These are phyloP conservation scores for Globisporangium nunn DNA, from an alignment of 352 stramenopile species.

Conservation along the genomic window DNA sequence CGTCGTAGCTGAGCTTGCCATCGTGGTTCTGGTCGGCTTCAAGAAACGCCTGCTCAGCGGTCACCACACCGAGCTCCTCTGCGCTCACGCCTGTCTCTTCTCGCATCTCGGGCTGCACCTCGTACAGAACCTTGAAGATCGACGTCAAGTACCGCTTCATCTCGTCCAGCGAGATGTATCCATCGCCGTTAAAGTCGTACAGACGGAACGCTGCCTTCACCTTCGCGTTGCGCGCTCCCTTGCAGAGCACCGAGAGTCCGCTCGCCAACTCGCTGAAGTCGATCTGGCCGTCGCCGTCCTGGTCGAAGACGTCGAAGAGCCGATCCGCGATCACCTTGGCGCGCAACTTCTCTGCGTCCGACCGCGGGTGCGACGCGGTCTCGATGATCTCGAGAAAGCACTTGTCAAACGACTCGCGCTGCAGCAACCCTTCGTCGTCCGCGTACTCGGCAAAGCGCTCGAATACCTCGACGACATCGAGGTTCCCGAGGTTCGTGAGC, in stretches of 20 bases:
- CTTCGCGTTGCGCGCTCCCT: slow-evolving; percentile 72
- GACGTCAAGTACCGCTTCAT: slow-evolving; percentile 84
- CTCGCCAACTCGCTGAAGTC: slow-evolving; percentile 85
- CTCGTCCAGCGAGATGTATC: slow-evolving; percentile 78
- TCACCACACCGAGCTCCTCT: slow-evolving; percentile 72
- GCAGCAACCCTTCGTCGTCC: slow-evolving; percentile 48
- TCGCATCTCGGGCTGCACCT: slow-evolving; percentile 69
- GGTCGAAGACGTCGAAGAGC: slow-evolving; percentile 78
- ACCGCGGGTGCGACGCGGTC: slow-evolving; percentile 49
- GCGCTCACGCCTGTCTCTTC: slow-evolving; percentile 57
- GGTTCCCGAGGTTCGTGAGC: slow-evolving; percentile 73
- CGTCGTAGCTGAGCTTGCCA: slow-evolving; percentile 81
- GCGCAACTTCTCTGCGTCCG: slow-evolving; percentile 53
- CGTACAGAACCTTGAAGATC: slow-evolving; percentile 86
- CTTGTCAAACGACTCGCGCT: slow-evolving; percentile 59
- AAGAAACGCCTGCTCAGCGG: slow-evolving; percentile 77
- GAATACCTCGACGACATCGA: slow-evolving; percentile 85
- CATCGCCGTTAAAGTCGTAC: slow-evolving; percentile 85
- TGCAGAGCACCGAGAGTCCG: slow-evolving; percentile 80
- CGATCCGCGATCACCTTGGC: slow-evolving; percentile 68
- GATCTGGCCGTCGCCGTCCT: slow-evolving; percentile 67
- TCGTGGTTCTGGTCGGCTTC: slow-evolving; percentile 78
- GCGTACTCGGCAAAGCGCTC: slow-evolving; percentile 74
- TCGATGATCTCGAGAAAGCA: slow-evolving; percentile 73
- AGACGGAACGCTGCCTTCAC: slow-evolving; percentile 77